Percentiles rank a stretch among this genome's conserved stretches.
phyloP scores from a whole-genome alignment of 2,329 filamentous ascomycete genomes.

The Paraphaeosphaeria sporulosa region DNA sequence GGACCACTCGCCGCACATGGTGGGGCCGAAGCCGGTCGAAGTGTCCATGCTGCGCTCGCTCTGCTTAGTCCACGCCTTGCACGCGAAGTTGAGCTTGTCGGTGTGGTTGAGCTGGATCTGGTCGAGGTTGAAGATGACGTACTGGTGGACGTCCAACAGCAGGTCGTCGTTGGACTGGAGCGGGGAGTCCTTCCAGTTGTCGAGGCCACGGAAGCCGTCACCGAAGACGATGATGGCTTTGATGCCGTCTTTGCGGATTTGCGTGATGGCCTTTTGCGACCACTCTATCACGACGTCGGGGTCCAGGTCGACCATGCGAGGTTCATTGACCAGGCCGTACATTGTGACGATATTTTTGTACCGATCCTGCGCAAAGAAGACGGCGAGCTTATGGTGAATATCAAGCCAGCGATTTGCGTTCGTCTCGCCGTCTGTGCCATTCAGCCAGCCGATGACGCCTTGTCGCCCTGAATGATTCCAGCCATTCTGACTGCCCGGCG shows the following conservation, averaged over 20 bases:
- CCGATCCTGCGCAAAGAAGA: slow-evolving; percentile 91
- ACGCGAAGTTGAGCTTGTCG: slow-evolving; percentile 86
- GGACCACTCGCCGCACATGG: slow-evolving; percentile 95
- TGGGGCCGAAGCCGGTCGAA: slow-evolving; percentile 85
- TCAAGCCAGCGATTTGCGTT: slow-evolving; percentile 86
- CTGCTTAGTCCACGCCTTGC: slow-evolving; percentile 85
- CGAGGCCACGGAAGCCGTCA: slow-evolving; percentile 91
- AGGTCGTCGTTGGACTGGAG: slow-evolving; percentile 75
- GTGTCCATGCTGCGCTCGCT: slow-evolving; percentile 75
- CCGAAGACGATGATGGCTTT: slow-evolving; percentile 80
- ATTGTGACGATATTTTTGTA: slow-evolving; percentile 92
- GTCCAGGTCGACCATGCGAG: slow-evolving; percentile 76
- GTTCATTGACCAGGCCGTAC: slow-evolving; percentile 95
- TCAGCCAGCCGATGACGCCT: slow-evolving; percentile 85
- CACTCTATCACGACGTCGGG: slow-evolving; percentile 74
- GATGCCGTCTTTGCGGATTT: slow-evolving; percentile 80
- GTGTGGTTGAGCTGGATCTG: slow-evolving; percentile 84
- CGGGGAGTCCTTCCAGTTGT: slow-evolving; percentile 86
- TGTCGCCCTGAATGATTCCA: slow-evolving; percentile 95
- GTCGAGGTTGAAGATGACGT: slow-evolving; percentile 94
- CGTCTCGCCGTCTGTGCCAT: slow-evolving; percentile 80
- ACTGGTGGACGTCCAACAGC: slow-evolving; percentile 96
- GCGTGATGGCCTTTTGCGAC: slow-evolving; percentile 75
- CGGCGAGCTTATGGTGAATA: slow-evolving; percentile 83
- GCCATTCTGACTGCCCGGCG: slow-evolving; percentile 93